Percentiles rank a stretch among this genome's conserved stretches.
Conservation (phyloP, 1,284 basidiomycete species). For the Jaminaea rosea region DNA sequence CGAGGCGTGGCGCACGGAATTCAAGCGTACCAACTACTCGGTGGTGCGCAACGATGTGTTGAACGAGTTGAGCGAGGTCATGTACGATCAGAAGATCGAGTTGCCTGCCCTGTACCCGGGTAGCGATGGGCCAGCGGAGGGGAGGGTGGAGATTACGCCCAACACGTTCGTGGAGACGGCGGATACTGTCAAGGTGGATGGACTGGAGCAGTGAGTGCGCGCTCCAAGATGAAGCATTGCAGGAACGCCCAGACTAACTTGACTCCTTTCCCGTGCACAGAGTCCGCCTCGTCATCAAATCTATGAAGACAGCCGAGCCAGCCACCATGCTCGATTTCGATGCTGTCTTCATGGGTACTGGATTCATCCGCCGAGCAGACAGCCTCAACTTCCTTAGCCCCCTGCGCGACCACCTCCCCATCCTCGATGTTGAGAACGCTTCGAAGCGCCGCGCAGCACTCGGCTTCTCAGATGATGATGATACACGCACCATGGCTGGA, state of each 20-base stretch:
- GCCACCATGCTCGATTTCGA: slow-evolving; percentile 18
- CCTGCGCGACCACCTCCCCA: slow-evolving; percentile 28
- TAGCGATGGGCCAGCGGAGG: slow-evolving; percentile 17
- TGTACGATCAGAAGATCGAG: slow-evolving; percentile 44
- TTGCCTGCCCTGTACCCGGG: slow-evolving; percentile 23
- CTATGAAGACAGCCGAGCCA: slow-evolving; percentile 6
- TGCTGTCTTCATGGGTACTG: slow-evolving; percentile 42
- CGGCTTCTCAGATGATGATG: slow-evolving; percentile 17
- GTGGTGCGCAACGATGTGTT: slow-evolving; percentile 39
- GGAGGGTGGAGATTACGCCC: slow-evolving; percentile 13
- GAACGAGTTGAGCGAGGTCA: slow-evolving; percentile 32
- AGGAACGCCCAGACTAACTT: too few relatives aligned
- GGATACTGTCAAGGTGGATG: slow-evolving; percentile 8
- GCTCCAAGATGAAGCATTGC: too few relatives aligned
- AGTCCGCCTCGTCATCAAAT: slow-evolving; percentile 7
- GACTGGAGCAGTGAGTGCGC: too few relatives aligned
- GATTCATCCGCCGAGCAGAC: slow-evolving; percentile 27
- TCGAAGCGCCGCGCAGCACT: slow-evolving; percentile 6
- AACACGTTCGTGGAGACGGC: slow-evolving; percentile 15
- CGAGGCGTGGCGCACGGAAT: slow-evolving; percentile 33
- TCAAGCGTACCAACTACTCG: slow-evolving; percentile 45
- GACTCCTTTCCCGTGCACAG: too few relatives aligned
- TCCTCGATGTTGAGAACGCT: slow-evolving; percentile 16
- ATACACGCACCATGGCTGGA: slow-evolving; percentile 4
- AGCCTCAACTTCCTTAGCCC: slow-evolving; percentile 26